phyloP scores from a whole-genome alignment of 176 grass and related monocot genomes.

The Oryza australiensis region DNA sequence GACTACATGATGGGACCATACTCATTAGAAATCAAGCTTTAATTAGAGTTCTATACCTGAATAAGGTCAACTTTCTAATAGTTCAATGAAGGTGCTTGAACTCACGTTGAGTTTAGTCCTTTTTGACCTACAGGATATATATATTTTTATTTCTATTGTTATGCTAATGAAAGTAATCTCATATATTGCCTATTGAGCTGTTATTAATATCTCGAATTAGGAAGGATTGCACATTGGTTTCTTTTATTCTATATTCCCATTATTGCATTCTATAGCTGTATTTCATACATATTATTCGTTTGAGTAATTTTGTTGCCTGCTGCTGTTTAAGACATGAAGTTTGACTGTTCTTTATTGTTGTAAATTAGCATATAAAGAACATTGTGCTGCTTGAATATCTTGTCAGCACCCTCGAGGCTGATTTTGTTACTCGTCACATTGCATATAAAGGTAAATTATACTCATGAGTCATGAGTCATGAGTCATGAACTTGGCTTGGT shows the following conservation, averaged over 20 bases:
- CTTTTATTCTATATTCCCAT: conserved; percentile 11
- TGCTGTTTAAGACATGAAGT: conserved; percentile 19
- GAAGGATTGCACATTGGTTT: neutral
- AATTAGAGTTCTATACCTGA: neutral
- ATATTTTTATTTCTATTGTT: conserved; percentile 3
- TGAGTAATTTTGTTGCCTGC: conserved; percentile 2
- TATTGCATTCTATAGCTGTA: conserved; percentile 12
- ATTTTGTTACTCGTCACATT: conserved; percentile 65
- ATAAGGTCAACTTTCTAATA: neutral
- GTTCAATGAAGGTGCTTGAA: neutral
- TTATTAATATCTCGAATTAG: conserved; percentile 1
- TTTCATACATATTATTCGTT: neutral
- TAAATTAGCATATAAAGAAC: conserved; percentile 58
- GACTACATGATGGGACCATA: neutral
- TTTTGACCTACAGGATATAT: neutral
- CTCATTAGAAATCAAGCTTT: neutral
- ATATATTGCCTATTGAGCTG: neutral
- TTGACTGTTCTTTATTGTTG: conserved; percentile 34
- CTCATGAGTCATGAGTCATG: neutral
- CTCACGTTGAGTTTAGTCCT: neutral
- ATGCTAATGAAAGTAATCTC: conserved; percentile 16
- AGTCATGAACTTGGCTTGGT: conserved; percentile 6
- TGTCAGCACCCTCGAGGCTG: conserved; percentile 67
- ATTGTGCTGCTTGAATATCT: conserved; percentile 84
- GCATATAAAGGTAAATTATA: conserved; percentile 74